Evolutionary conservation across 495 filamentous ascomycete genomes (phyloP), one percentile per base, ranked within the genome.

Genomic region (Tuber aestivum): DNA sequence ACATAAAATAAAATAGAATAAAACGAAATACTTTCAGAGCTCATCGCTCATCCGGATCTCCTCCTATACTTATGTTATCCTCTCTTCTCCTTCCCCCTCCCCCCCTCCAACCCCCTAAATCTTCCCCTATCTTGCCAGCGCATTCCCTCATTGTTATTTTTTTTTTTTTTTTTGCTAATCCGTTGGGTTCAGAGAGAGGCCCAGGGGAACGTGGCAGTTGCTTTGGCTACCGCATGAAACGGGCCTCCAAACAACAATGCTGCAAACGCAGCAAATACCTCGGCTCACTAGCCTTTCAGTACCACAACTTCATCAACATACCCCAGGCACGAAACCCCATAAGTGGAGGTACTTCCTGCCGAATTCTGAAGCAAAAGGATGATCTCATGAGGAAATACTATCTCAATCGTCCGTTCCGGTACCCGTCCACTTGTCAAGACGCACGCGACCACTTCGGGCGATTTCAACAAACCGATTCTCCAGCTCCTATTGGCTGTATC

Each of bases 211-310:
- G 78, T 79, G 78, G 78, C 78, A 79, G 77, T 72, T 75, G 73
- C 75, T 79, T 79, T 79, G 70, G 72, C 75, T 70, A 76, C 77
- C 77, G 78, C 61, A 79, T 79, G 78, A 79, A 79, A 79, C 78
- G 70, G 78, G 72, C 72, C 76, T 79, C 73, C 70, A 72, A 79
- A 79, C 78, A 79, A 50, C 69, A 77, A 50, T 44, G 50, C 70
- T 42, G 71, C 71, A 77, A 82, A 75, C 70, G 72, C 76, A 81
- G 56, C 73, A 77, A 79, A 80, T 56, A 72, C 71, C 74, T 74
- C 65, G 32, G 32, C 71, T 65, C 78, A 71, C 74, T 71, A 69
- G 37, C 79, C 38, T 23, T 44, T 35, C 38, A 71, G 27, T 71
- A 14, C 42, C 69, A 65, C 50, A 80, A 71, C 75, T 45, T 73